Evolutionary conservation across 179 eudicot species (phyloP).

Genomic region (Beta macrorhiza): DNA sequence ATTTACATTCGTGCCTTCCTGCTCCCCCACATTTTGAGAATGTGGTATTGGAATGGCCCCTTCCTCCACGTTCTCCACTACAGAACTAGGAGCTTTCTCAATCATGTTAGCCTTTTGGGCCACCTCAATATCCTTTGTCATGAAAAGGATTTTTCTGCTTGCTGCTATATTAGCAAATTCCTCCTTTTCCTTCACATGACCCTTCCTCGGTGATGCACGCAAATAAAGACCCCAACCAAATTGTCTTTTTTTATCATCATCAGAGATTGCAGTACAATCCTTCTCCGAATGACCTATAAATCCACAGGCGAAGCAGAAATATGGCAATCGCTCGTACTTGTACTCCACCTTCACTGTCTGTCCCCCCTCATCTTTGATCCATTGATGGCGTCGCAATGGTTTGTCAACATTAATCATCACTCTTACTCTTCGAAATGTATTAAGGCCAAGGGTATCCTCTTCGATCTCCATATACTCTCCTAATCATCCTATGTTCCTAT

Average conservation of each 20-base stretch:
- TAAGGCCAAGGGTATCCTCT: neutral
- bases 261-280: neutral
- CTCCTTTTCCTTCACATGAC: neutral
- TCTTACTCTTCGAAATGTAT: neutral
- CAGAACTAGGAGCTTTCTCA: too few relatives aligned
- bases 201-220: neutral
- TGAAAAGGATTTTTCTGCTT: neutral
- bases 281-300: neutral
- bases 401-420: neutral
- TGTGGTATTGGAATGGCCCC: too few relatives aligned
- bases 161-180: neutral
- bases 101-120: too few relatives aligned
- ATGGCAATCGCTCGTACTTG: neutral
- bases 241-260: neutral
- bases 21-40: too few relatives aligned
- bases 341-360: neutral
- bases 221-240: neutral
- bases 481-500: rapidly evolving
- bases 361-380: neutral
- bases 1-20: too few relatives aligned
- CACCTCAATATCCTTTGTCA: neutral
- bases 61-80: too few relatives aligned
- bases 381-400: neutral
- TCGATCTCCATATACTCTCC: neutral
- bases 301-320: neutral